These are phyloP conservation scores for Aspergillus aculeatinus DNA, from an alignment of 2,329 filamentous ascomycete genomes.

Conservation along the genomic window DNA sequence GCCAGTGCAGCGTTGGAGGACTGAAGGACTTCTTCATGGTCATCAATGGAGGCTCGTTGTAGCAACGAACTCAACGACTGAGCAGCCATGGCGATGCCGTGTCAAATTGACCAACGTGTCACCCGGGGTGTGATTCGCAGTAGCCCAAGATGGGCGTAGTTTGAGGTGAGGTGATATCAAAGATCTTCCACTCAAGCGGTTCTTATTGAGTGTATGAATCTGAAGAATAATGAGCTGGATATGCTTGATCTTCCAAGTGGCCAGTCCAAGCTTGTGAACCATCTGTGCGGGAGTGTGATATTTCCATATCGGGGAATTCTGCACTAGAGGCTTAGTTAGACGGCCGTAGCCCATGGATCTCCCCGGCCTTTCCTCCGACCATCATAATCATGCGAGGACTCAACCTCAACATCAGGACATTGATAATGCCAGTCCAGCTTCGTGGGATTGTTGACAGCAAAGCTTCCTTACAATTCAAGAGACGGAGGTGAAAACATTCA, in stretches of 20 bases:
- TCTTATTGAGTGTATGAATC: neutral
- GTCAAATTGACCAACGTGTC: neutral
- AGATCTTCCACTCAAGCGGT: neutral
- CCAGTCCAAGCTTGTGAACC: constrained; percentile 7
- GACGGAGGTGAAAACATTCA: neutral
- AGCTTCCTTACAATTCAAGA: too few relatives aligned
- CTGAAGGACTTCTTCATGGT: constrained; percentile 61
- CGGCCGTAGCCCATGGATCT: constrained; percentile 10
- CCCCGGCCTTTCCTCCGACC: neutral
- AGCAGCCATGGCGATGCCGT: constrained; percentile 38
- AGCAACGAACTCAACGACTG: constrained; percentile 56
- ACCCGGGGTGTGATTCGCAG: neutral
- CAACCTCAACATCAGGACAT: neutral
- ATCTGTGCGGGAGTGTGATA: constrained; percentile 21
- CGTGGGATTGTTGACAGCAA: neutral
- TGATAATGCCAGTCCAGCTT: neutral
- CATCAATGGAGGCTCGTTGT: constrained; percentile 58
- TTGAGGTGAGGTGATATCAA: neutral
- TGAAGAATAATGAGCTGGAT: neutral
- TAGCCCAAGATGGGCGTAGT: constrained; percentile 4
- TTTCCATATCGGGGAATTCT: constrained; percentile 23
- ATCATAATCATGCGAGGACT: neutral
- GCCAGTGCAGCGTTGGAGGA: constrained; percentile 58
- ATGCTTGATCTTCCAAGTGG: constrained; percentile 1
- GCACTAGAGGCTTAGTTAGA: constrained; percentile 4